phyloP scores from a whole-genome alignment of 805 yeast species.

The Blastobotrys attinorum region DNA sequence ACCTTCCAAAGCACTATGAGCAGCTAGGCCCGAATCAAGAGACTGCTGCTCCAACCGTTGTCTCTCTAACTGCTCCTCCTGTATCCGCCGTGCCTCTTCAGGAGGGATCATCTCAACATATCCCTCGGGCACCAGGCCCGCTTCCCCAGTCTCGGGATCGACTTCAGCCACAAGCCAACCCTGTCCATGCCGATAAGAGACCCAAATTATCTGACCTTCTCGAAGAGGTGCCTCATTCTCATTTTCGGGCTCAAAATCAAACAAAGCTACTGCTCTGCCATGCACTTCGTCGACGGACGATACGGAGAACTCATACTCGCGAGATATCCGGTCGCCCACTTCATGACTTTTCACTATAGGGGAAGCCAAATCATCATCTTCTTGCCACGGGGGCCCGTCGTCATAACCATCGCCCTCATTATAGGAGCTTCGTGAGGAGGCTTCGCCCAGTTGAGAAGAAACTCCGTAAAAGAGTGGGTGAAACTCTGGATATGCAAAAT shows the following conservation, averaged over 20 bases:
- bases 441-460: conserved; percentile 16
- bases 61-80: conserved; percentile 15
- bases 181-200: conserved; percentile 89
- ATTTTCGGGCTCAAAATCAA: conserved; percentile 87
- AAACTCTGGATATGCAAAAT: conserved; percentile 67
- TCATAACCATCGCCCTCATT: conserved; percentile 21
- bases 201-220: conserved; percentile 80
- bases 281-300: conserved; percentile 36
- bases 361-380: conserved; percentile 26
- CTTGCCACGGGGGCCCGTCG: conserved; percentile 31
- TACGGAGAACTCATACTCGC: conserved; percentile 22
- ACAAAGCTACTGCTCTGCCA: conserved; percentile 74
- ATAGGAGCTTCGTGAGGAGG: no score
- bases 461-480: conserved; percentile 70
- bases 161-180: conserved; percentile 91
- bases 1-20: no score
- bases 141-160: conserved; percentile 64
- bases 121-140: conserved; percentile 93
- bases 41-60: no score
- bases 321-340: conserved; percentile 17
- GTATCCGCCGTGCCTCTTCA: conserved; percentile 9
- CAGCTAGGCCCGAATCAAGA: no score
- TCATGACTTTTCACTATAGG: conserved; percentile 21
- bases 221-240: conserved; percentile 76
- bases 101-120: conserved; percentile 50